A percentile compares a stretch with the other conserved stretches of the same genome.
Conservation (phyloP, 768 basidiomycete genomes). For the Podaxis rugospora region DNA sequence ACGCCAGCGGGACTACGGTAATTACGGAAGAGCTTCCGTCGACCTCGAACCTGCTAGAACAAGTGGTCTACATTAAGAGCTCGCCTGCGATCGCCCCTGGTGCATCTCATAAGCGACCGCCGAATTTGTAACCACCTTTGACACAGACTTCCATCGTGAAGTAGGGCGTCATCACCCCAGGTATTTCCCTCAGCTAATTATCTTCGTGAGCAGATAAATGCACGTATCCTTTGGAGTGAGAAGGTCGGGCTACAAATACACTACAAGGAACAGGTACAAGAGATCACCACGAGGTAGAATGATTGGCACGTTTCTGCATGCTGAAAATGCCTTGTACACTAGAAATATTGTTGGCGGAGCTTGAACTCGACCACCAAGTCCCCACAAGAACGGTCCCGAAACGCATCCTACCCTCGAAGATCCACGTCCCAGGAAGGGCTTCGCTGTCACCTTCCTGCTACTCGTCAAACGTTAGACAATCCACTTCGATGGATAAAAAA, state of each 20-base stretch:
- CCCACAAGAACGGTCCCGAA: conserved; percentile 49
- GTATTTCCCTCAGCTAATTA: not conserved
- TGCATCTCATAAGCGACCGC: not conserved
- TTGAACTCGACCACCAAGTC: conserved; percentile 32
- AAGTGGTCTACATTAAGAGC: not conserved
- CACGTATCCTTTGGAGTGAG: not conserved
- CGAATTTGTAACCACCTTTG: not conserved
- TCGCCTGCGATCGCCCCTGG: not conserved
- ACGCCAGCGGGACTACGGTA: not conserved
- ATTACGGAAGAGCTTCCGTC: not conserved
- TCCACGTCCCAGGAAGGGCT: conserved; percentile 41
- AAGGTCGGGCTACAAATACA: not conserved
- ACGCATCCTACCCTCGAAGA: conserved; percentile 53
- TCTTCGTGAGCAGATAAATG: not conserved
- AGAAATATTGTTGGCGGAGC: conserved; percentile 13
- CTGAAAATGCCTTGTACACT: conserved; percentile 54
- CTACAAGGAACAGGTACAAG: not conserved
- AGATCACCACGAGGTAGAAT: conserved; percentile 14
- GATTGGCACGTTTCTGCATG: conserved; percentile 34
- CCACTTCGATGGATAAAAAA: not conserved
- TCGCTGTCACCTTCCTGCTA: conserved; percentile 40
- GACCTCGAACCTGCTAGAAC: not conserved
- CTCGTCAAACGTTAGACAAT: conserved; percentile 1
- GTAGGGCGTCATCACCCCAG: not conserved
- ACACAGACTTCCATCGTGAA: not conserved